Percentiles rank a stretch among this genome's conserved stretches.
Conservation (phyloP, 257 asterid genomes). For the Solanum clarkiae region DNA sequence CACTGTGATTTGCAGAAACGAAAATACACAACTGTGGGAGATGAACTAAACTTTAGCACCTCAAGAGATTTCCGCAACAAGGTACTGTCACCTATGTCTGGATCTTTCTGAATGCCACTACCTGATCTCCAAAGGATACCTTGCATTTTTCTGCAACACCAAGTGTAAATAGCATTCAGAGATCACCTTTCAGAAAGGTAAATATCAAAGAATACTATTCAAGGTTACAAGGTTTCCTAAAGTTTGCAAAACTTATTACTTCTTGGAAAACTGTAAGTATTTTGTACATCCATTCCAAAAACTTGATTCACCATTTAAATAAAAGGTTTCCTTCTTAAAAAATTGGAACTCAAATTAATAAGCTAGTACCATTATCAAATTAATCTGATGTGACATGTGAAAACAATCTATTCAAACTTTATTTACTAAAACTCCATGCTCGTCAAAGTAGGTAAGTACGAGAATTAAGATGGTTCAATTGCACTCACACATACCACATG, state of each 20-base stretch:
- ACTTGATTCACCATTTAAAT: not conserved
- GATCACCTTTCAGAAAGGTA: not conserved
- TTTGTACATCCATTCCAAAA: not conserved
- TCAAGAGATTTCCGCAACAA: not conserved
- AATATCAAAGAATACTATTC: not conserved
- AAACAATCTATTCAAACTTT: not conserved
- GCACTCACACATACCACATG: not conserved
- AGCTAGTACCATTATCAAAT: not conserved
- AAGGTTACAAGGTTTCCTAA: not conserved
- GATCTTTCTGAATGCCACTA: not conserved
- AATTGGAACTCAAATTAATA: not conserved
- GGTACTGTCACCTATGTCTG: not conserved
- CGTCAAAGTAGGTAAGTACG: not conserved
- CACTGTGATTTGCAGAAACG: not conserved
- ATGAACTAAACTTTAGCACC: not conserved
- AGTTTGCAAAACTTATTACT: not conserved
- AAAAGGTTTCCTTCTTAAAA: not conserved
- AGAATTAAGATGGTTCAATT: not conserved
- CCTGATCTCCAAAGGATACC: not conserved
- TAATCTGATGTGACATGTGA: not conserved
- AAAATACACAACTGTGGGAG: not conserved
- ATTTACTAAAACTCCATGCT: not conserved
- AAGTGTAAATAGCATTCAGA: not conserved
- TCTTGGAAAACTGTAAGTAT: not conserved
- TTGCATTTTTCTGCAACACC: not conserved